A percentile compares a stretch with the other conserved stretches of the same genome.
Conservation (phyloP, 1,284 basidiomycete species). For the Microbotryum saponariae region DNA sequence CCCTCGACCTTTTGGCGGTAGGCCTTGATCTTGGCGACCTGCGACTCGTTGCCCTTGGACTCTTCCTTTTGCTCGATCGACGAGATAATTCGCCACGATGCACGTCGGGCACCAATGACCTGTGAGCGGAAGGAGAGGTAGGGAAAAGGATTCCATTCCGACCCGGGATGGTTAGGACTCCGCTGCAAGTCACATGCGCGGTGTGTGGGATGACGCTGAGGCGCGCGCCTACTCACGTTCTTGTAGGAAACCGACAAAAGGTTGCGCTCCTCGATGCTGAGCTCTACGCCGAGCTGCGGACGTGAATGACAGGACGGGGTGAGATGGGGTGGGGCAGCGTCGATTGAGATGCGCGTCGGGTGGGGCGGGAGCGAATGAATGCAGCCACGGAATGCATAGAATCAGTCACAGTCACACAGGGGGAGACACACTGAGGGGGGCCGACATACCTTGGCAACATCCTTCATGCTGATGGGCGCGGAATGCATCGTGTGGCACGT, state of each 20-base stretch:
- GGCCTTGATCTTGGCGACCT: conserved; percentile 97
- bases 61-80: conserved; percentile 99
- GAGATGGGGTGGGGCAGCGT: background rate
- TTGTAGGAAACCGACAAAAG: conserved; percentile 99
- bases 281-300: conserved; percentile 50
- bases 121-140: background rate
- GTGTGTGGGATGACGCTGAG: background rate
- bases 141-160: background rate
- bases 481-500: background rate
- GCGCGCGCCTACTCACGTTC: conserved; percentile 59
- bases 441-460: conserved; percentile 26
- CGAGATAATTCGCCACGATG: conserved; percentile 97
- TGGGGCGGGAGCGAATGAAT: background rate
- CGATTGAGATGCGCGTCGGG: background rate
- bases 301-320: background rate
- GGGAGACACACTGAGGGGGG: background rate
- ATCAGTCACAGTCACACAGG: background rate
- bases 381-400: background rate
- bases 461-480: conserved; percentile 25
- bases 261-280: conserved; percentile 99
- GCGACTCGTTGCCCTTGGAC: conserved; percentile 95
- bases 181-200: no score
- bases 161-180: conserved; percentile 27
- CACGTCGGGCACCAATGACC: conserved; percentile 89
- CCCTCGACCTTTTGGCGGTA: conserved; percentile 98